Percentiles rank a stretch among this genome's conserved stretches.
Evolutionary conservation across 371 early-diverging fungal species (phyloP).

Genomic region (Lichtheimia ornata): DNA sequence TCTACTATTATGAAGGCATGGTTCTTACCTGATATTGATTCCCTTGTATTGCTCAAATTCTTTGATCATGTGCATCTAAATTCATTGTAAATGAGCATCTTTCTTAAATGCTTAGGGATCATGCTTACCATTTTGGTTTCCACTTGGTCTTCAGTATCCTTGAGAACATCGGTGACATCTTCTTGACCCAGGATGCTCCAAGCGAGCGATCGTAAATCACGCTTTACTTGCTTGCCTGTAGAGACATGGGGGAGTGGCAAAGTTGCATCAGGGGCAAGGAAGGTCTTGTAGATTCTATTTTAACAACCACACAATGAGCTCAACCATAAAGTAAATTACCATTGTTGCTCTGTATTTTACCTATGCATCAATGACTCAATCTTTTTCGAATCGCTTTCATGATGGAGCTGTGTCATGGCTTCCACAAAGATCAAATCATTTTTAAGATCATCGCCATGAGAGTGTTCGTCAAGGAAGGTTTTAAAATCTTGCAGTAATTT

Average conservation of each 20-base stretch:
- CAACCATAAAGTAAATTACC: too few species aligned
- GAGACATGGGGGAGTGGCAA: slow-evolving; percentile 27
- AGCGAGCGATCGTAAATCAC: slow-evolving; percentile 22
- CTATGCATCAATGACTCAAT: slow-evolving; percentile 28
- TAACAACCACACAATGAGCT: neutral
- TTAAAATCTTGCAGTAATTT: slow-evolving; percentile 32
- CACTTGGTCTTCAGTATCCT: slow-evolving; percentile 38
- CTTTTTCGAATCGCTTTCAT: slow-evolving; percentile 24
- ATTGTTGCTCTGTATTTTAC: slow-evolving; percentile 12
- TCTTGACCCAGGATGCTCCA: slow-evolving; percentile 27
- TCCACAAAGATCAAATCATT: slow-evolving; percentile 40
- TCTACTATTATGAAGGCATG: too few species aligned
- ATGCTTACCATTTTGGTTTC: slow-evolving; percentile 27
- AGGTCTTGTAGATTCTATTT: slow-evolving; percentile 42
- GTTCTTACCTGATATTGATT: neutral
- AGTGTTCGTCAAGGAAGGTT: slow-evolving; percentile 16
- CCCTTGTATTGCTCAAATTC: neutral
- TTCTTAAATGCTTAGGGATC: neutral
- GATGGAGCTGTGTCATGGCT: slow-evolving; percentile 37
- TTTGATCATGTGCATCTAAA: neutral
- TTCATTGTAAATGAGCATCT: neutral
- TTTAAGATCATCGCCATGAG: slow-evolving; percentile 18
- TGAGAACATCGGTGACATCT: slow-evolving; percentile 24
- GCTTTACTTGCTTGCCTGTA: slow-evolving; percentile 22
- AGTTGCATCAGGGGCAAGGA: slow-evolving; percentile 30